These are phyloP conservation scores for Inga leiocalycina DNA, from an alignment of 306 rosid genomes.

Conservation along the genomic window DNA sequence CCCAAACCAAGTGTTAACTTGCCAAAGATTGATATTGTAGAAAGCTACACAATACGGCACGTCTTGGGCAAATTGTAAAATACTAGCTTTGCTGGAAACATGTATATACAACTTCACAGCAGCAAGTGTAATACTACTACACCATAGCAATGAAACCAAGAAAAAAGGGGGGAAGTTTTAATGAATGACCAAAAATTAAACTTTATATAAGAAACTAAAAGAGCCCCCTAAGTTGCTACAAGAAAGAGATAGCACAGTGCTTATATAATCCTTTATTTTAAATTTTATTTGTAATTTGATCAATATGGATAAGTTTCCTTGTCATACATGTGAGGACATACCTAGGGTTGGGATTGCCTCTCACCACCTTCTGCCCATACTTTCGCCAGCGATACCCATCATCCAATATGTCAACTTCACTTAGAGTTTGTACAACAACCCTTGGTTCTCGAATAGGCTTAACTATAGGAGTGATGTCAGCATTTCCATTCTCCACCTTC, in stretches of 20 bases:
- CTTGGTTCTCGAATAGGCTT: conserved; percentile 98
- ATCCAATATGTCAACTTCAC: conserved; percentile 99
- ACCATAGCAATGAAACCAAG: too few species aligned
- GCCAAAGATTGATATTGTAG: background rate
- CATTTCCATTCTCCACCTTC: conserved; percentile 74
- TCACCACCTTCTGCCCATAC: conserved; percentile 99
- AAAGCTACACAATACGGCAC: background rate
- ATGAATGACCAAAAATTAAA: background rate
- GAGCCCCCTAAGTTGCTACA: background rate
- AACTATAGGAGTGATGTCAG: conserved; percentile 75
- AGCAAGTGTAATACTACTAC: background rate
- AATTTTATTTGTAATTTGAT: conserved; percentile 12
- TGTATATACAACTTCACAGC: background rate
- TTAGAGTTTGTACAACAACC: conserved; percentile 94
- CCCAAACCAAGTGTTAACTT: background rate
- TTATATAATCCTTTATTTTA: conserved; percentile 18
- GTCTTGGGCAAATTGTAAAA: background rate
- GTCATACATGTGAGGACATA: conserved; percentile 39
- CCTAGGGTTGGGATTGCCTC: conserved; percentile 99
- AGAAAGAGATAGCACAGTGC: conserved; percentile 20
- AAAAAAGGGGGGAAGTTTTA: background rate
- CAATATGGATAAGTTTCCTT: conserved; percentile 17
- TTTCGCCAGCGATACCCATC: conserved; percentile 99
- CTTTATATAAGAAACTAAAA: background rate
- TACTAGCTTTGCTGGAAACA: background rate